Conservation (phyloP, 352 stramenopile species). For the Pythium scleroteichum region DNA sequence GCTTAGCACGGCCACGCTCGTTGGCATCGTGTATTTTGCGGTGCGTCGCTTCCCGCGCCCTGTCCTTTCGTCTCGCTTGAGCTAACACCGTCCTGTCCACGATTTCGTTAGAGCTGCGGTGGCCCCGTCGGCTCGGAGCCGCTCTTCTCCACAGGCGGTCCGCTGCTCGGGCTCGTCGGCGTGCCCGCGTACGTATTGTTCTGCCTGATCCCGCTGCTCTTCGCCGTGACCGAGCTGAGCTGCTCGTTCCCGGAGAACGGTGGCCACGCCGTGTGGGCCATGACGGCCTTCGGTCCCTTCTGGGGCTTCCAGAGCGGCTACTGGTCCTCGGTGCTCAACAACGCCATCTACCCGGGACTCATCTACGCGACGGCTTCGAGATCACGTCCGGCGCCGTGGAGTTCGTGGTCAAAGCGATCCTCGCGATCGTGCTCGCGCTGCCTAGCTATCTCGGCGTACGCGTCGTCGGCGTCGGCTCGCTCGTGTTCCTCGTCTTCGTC, state of each 20-base stretch:
- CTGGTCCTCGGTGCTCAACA: constrained; percentile 61
- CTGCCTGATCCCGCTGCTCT: constrained; percentile 83
- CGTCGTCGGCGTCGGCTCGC: constrained; percentile 27
- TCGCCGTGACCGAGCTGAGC: constrained; percentile 90
- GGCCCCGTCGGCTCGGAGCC: constrained; percentile 25
- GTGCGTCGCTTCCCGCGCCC: neutral
- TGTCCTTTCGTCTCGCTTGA: neutral
- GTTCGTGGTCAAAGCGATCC: constrained; percentile 39
- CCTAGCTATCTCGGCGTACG: constrained; percentile 39
- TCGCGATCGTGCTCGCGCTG: constrained; percentile 38
- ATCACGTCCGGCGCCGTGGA: constrained; percentile 24
- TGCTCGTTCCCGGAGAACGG: constrained; percentile 79
- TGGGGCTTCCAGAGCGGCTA: constrained; percentile 71
- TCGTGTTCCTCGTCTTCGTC: constrained; percentile 35
- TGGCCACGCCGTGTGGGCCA: constrained; percentile 85
- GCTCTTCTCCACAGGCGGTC: constrained; percentile 29
- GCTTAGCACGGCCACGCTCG: constrained; percentile 20
- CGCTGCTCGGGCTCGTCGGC: constrained; percentile 67
- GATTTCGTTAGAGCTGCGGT: constrained; percentile 16
- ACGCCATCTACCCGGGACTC: constrained; percentile 57
- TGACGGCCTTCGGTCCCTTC: constrained; percentile 84
- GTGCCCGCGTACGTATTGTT: constrained; percentile 79
- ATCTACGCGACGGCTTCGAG: constrained; percentile 22
- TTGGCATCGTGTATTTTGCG: constrained; percentile 30
- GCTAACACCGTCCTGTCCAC: neutral